Percentiles rank a stretch among this genome's conserved stretches.
These are phyloP conservation scores for Cylindrodendrum hubeiense DNA, from an alignment of 2,329 filamentous ascomycete species.

Conservation along the genomic window DNA sequence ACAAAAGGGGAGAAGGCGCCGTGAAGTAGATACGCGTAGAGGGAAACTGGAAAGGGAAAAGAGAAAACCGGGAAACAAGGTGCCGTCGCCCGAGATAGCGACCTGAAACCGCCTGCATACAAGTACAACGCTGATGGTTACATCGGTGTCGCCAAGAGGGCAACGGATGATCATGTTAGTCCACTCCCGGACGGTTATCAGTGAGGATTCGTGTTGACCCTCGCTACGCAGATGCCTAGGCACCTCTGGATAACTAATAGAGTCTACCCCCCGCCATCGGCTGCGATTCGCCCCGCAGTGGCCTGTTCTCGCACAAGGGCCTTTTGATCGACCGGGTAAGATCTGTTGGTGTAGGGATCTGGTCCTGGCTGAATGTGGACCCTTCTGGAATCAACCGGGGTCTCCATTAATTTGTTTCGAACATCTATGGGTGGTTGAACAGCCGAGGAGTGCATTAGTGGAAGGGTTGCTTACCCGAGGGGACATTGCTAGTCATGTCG, in stretches of 20 bases:
- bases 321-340: neutral
- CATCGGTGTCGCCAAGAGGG: constrained; percentile 11
- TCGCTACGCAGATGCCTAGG: neutral
- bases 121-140: constrained; percentile 5
- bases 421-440: neutral
- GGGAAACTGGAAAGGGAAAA: neutral
- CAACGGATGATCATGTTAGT: neutral
- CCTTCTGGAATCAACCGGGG: neutral
- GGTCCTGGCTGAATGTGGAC: neutral
- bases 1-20: neutral
- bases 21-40: neutral
- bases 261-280: neutral
- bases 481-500: neutral
- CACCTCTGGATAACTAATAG: neutral
- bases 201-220: neutral
- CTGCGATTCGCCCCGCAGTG: neutral
- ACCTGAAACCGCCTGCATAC: constrained; percentile 21
- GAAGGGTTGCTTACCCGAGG: neutral
- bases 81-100: neutral
- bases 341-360: neutral
- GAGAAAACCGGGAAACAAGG: neutral
- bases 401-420: neutral
- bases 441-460: neutral
- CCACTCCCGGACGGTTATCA: neutral
- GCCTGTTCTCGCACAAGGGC: neutral